Evolutionary conservation across 2,329 filamentous ascomycete species (phyloP).

Genomic region (Pseudogymnoascus sp.): DNA sequence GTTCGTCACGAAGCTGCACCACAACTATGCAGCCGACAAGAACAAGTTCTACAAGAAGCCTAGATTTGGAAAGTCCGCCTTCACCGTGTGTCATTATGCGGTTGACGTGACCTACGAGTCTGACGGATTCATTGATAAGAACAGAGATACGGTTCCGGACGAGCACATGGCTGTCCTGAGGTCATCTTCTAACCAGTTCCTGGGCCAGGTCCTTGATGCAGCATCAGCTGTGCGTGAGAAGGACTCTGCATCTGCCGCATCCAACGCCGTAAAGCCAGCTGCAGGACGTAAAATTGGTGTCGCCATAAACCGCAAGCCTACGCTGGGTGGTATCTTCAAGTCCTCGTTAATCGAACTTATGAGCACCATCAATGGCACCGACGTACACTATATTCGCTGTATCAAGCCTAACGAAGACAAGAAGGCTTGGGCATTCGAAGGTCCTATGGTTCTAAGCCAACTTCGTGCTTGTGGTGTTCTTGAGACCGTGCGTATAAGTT

Average conservation of each 20-base stretch:
- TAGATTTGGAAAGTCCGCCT: constrained; percentile 91
- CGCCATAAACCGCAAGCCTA: constrained; percentile 91
- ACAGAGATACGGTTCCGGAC: constrained; percentile 95
- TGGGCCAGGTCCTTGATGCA: constrained; percentile 75
- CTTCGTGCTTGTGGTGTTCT: constrained; percentile 96
- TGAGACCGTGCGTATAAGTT: constrained; percentile 95
- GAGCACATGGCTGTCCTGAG: constrained; percentile 93
- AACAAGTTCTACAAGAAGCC: constrained; percentile 98
- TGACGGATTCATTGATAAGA: constrained; percentile 99
- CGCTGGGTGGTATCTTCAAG: constrained; percentile 96
- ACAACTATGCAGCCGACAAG: constrained; percentile 85
- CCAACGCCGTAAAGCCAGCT: constrained; percentile 68
- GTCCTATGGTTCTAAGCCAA: constrained; percentile 96
- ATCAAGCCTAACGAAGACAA: constrained; percentile 99
- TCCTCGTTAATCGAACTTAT: constrained; percentile 97
- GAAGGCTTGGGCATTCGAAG: constrained; percentile 95
- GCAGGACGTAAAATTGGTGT: constrained; percentile 82
- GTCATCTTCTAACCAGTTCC: constrained; percentile 75
- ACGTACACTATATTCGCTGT: constrained; percentile 97
- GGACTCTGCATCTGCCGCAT: constrained; percentile 58
- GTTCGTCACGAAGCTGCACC: constrained; percentile 92
- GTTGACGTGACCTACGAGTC: constrained; percentile 98
- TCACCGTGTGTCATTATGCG: constrained; percentile 97
- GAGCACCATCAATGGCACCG: constrained; percentile 94
- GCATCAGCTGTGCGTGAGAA: constrained; percentile 85